Evolutionary conservation across 805 yeast species (phyloP), one percentile per base, ranked within the genome.

Genomic region (Ogataea angusta): DNA sequence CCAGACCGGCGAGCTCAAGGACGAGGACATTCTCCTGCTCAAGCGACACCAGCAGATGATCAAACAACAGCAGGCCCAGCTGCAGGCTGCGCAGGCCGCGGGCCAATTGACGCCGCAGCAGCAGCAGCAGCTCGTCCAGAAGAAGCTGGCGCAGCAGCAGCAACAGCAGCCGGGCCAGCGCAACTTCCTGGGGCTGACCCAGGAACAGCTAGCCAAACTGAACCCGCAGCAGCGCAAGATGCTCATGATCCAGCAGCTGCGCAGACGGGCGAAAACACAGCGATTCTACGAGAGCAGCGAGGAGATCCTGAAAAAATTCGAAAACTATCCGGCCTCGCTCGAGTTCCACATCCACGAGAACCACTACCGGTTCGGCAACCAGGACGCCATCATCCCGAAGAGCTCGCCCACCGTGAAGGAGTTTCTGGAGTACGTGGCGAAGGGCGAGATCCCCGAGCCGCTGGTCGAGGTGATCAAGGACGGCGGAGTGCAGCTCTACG

Each of bases 331-430:
- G 8, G 84, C 96, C 6, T 85, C 95, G 28, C 64, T 91, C 44
- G 95, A 81, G 49, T 82, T 91, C 54, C 97, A 91, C 56, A 88
- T 91, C 17, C 90, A 86, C 63, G 93, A 88, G 53, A 88, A 87
- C 42, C 95, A 90, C 63, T 91, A 81, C 61, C 76, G 95, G 46
- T 90, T 91, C 67, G 95, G 95, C 47, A 86, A 85, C 49, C 91
- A 73, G 56, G 97, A 90, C 52, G 88, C 95, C 6, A 75, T 85
- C 35, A 84, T 93, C 29, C 89, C 95, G 6, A 84, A 84, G 56
- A 75, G 75, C 53, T 85, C 86, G 45, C 83, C 87, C 12, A 75
- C 85, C 57, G 76, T 87, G 36, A 84, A 82, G 58, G 85, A 82
- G 47, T 93, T 93, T 53, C 66, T 91, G 45, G 80, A 82, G 48